Conservation (phyloP, 2,329 filamentous ascomycete genomes). For the Elsinoe arachidis region DNA sequence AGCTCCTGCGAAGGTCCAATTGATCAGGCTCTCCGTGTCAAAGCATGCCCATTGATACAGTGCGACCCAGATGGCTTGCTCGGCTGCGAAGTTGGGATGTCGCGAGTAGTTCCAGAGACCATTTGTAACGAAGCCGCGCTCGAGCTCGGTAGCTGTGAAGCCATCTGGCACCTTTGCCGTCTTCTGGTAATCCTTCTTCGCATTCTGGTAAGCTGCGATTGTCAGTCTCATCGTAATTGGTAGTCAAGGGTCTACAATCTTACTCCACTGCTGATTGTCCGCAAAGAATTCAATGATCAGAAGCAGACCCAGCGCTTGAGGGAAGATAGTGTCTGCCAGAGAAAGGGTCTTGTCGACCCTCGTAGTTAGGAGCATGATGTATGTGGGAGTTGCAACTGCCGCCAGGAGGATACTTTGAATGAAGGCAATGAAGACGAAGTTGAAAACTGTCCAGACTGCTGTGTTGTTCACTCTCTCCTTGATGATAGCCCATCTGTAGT, state of each 20-base stretch:
- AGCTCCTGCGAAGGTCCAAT: slow-evolving; percentile 69
- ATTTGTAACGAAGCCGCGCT: slow-evolving; percentile 77
- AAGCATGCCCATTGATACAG: slow-evolving; percentile 84
- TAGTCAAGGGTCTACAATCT: not conserved
- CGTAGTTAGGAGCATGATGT: slow-evolving; percentile 65
- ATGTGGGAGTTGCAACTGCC: slow-evolving; percentile 69
- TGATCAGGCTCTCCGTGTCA: slow-evolving; percentile 60
- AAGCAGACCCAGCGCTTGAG: slow-evolving; percentile 46
- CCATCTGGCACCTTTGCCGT: slow-evolving; percentile 59
- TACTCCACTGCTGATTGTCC: slow-evolving; percentile 88
- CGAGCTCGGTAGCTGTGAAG: slow-evolving; percentile 61
- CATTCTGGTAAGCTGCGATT: slow-evolving; percentile 61
- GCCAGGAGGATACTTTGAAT: slow-evolving; percentile 68
- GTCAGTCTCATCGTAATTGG: not conserved
- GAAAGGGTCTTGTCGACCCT: slow-evolving; percentile 44
- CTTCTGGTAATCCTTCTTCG: slow-evolving; percentile 66
- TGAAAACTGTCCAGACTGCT: slow-evolving; percentile 68
- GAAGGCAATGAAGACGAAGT: slow-evolving; percentile 80
- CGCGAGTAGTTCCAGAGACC: slow-evolving; percentile 83
- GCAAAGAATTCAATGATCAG: slow-evolving; percentile 67
- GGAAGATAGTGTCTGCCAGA: slow-evolving; percentile 50
- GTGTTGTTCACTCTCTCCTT: slow-evolving; percentile 54
- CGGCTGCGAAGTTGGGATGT: slow-evolving; percentile 90
- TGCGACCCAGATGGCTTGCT: slow-evolving; percentile 82
- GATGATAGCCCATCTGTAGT: slow-evolving; percentile 85